Percentiles rank a stretch among this genome's conserved stretches.
These are phyloP conservation scores for Senna siamea DNA, from an alignment of 306 rosid genomes.

Conservation along the genomic window DNA sequence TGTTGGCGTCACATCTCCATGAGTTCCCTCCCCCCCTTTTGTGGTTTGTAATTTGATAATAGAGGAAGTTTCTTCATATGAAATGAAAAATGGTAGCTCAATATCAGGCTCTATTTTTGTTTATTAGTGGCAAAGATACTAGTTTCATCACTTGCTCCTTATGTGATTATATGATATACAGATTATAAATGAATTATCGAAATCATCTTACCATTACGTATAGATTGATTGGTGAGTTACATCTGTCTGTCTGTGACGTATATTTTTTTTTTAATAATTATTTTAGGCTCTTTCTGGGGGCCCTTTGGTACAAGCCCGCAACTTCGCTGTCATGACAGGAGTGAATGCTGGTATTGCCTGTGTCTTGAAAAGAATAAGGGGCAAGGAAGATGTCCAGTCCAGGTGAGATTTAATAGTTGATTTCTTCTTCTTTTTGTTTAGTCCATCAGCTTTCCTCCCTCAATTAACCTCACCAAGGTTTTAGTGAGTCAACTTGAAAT, in stretches of 20 bases:
- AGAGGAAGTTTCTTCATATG: background rate
- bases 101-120: background rate
- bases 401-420: constrained; percentile 57
- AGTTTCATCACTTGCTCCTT: background rate
- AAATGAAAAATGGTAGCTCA: background rate
- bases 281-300: constrained; percentile 91
- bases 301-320: constrained; percentile 87
- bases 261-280: constrained; percentile 17
- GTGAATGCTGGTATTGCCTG: constrained; percentile 93
- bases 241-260: background rate
- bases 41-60: background rate
- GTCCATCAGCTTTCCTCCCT: too few species aligned
- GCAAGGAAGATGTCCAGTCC: constrained; percentile 92
- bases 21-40: background rate
- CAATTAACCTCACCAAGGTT: too few species aligned
- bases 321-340: constrained; percentile 98
- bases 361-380: constrained; percentile 90
- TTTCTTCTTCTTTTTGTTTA: background rate
- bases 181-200: background rate
- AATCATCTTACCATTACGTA: background rate
- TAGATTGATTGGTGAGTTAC: background rate
- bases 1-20: too few species aligned
- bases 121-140: background rate
- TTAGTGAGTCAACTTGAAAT: too few species aligned
- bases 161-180: background rate